Percentiles rank a stretch among this genome's conserved stretches.
Conservation (phyloP, 1,284 basidiomycete species). For the Trametes polyzona region DNA sequence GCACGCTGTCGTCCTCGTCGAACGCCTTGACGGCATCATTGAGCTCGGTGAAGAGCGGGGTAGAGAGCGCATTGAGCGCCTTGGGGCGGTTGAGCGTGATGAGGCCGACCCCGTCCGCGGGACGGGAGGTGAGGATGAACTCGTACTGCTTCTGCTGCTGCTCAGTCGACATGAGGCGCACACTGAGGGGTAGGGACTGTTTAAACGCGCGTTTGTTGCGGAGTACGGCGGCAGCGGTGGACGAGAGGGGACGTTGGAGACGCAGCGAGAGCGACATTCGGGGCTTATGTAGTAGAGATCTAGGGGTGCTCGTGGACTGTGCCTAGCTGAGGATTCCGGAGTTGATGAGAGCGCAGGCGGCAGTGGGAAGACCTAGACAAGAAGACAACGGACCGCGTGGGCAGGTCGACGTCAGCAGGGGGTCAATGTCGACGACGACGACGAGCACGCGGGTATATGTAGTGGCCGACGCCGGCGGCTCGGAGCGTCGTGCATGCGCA, state of each 20-base stretch:
- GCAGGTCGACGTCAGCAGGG: neutral
- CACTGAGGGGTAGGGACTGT: conserved; percentile 14
- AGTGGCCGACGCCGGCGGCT: neutral
- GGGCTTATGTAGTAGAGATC: neutral
- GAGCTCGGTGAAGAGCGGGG: conserved; percentile 79
- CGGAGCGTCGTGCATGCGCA: neutral
- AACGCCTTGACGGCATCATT: conserved; percentile 76
- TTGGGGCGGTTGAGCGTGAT: conserved; percentile 97
- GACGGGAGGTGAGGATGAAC: conserved; percentile 77
- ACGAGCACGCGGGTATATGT: neutral
- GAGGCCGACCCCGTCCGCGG: conserved; percentile 79
- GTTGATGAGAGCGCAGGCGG: neutral
- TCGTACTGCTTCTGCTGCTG: conserved; percentile 64
- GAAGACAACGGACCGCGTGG: neutral
- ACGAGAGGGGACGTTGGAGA: conserved; percentile 19
- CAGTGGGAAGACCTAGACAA: conserved; percentile 1
- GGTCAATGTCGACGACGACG: conserved; percentile 1
- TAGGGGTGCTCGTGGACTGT: neutral
- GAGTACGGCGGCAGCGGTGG: conserved; percentile 13
- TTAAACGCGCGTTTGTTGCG: conserved; percentile 17
- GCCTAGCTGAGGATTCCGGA: neutral
- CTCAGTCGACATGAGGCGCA: conserved; percentile 36
- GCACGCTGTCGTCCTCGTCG: conserved; percentile 72
- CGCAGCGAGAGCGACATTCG: conserved; percentile 7
- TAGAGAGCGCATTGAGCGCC: conserved; percentile 90